A percentile compares a stretch with the other conserved stretches of the same genome.
phyloP scores from a whole-genome alignment of 805 yeast genomes.

The Pichia nanzhaoensis region DNA sequence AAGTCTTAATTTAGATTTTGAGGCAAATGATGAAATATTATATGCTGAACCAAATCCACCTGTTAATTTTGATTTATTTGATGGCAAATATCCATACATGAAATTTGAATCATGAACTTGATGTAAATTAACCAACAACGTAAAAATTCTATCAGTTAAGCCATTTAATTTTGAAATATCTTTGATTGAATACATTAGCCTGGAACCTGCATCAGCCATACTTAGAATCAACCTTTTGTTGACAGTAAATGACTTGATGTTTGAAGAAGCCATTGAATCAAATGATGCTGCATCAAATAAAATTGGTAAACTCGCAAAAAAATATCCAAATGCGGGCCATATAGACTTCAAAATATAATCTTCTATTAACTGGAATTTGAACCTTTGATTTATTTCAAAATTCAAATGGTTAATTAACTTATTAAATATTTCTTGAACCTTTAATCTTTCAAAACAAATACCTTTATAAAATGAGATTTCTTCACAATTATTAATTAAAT shows the following conservation, averaged over 20 bases:
- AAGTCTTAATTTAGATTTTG: slow-evolving; percentile 20
- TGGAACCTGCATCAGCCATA: slow-evolving; percentile 90
- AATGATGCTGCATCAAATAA: slow-evolving; percentile 37
- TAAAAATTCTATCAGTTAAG: slow-evolving; percentile 79
- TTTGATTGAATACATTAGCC: slow-evolving; percentile 90
- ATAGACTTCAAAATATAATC: slow-evolving; percentile 83
- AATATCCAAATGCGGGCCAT: slow-evolving; percentile 94
- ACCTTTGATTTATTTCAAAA: slow-evolving; percentile 47
- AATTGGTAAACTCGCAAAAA: slow-evolving; percentile 86
- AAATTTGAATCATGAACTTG: slow-evolving; percentile 65
- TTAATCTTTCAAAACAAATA: slow-evolving; percentile 64
- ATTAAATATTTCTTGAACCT: slow-evolving; percentile 53
- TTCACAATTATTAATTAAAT: slow-evolving; percentile 81
- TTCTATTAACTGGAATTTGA: slow-evolving; percentile 67
- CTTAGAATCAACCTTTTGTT: slow-evolving; percentile 87
- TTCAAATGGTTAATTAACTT: slow-evolving; percentile 36
- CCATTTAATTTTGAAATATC: slow-evolving; percentile 90
- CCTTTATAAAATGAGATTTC: slow-evolving; percentile 95
- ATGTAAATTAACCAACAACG: slow-evolving; percentile 68
- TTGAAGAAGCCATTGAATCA: slow-evolving; percentile 27
- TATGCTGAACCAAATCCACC: slow-evolving; percentile 29
- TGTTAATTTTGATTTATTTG: slow-evolving; percentile 12
- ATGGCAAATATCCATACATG: slow-evolving; percentile 36
- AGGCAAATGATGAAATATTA: slow-evolving; percentile 28
- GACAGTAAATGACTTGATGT: slow-evolving; percentile 83